Evolutionary conservation across 441 rosid species (phyloP), one percentile per base, ranked within the genome.

Genomic region (Kokia cookei): DNA sequence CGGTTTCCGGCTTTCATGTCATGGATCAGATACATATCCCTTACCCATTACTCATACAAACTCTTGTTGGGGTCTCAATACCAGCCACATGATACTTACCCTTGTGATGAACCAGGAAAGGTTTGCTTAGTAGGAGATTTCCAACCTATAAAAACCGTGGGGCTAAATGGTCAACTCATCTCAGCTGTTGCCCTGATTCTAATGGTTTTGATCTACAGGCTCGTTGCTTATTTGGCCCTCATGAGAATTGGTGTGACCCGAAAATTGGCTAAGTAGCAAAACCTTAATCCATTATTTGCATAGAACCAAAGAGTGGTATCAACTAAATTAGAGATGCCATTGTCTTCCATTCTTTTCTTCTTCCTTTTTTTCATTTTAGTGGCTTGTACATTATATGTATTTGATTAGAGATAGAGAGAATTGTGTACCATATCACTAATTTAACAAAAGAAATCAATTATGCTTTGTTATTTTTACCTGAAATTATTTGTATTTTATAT

Each of bases 61-160:
- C 83, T 88, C 17, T 40, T 84, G 65, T 32, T 90, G 71, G 73
- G 78, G 12, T 78, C 90, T 22, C 92, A 88, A 71, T 88, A 75
- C 79, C 76, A 73, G 69, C 14, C 65, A 6, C 60, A 17, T 12
- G 88, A 86, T 3, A 77, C 79, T 7, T 88, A 84, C 51, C 60
- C 57, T n/a, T 82, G 91, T 43, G 79, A 70, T 53, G 79, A 63
- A 2, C 17, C 14, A 7, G 12, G 42, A 8, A 74, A n/a, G 0
- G 27, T 69, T 51, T 90, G 92, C 61, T 76, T 69, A 65, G 80
- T 90, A 12, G 84, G 80, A 45, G 87, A 88, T 15, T 86, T 58
- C 54, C 91, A 83, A 2, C 32, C 75, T 14, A 80, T 90, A 4
- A 82, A 85, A 65, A 12, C 1, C 7, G 81, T 83, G 3, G 91